A percentile compares a stretch with the other conserved stretches of the same genome.
phyloP scores from a whole-genome alignment of 1,284 basidiomycete species.

The Cryptococcus sp. region DNA sequence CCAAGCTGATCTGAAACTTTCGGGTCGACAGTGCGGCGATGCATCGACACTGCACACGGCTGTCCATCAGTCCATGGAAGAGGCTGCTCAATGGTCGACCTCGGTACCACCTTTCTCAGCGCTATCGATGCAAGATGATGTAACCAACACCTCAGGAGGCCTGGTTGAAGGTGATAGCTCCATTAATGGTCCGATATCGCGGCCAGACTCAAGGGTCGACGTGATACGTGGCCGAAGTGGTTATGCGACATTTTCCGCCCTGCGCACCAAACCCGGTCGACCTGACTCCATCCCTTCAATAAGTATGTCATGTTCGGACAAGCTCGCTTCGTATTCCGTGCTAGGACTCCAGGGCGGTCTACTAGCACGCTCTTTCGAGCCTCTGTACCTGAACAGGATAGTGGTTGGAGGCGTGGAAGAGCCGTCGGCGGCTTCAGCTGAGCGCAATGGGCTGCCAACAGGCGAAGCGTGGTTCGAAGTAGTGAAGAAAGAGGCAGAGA shows the following conservation, averaged over 20 bases:
- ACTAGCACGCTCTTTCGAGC: constrained; percentile 61
- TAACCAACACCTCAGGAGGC: not conserved
- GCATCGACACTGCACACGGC: constrained; percentile 80
- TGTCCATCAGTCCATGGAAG: constrained; percentile 65
- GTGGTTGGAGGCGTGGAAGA: constrained; percentile 68
- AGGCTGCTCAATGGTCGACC: constrained; percentile 56
- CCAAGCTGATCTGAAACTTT: not conserved
- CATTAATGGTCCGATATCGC: too few relatives aligned
- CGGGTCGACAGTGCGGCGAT: constrained; percentile 70
- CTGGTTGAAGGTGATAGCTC: too few relatives aligned
- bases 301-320: constrained; percentile 88
- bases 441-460: constrained; percentile 37
- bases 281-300: constrained; percentile 76
- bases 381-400: constrained; percentile 66
- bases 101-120: constrained; percentile 6
- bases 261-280: constrained; percentile 85
- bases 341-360: constrained; percentile 84
- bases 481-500: constrained; percentile 64
- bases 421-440: constrained; percentile 7
- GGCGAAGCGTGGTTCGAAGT: constrained; percentile 57
- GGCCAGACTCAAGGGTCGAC: too few relatives aligned
- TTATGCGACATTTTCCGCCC: constrained; percentile 69
- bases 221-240: constrained; percentile 74
- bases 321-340: constrained; percentile 78
- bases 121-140: not conserved